Base-by-base conservation (phyloP, 2,329 filamentous ascomycete genomes). In the Canariomyces notabilis region DNA sequence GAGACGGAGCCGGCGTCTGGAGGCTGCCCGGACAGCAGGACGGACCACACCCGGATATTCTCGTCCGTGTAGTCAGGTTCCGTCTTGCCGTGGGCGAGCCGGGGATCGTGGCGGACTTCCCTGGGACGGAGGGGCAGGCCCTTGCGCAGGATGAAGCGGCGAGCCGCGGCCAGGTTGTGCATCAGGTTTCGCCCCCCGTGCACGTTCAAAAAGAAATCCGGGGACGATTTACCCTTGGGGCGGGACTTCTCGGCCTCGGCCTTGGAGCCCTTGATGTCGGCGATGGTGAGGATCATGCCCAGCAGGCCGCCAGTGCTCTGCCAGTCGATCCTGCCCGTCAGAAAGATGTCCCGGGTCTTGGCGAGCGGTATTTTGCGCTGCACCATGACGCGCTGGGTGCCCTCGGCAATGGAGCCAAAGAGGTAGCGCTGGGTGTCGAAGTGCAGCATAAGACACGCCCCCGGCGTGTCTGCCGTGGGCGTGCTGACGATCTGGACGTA, bases 401-500 rank as follows among this genome's bases (percentile, higher is more conserved):
- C 93, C 66, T 98, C 93, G 8, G 82, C 71, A 14, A 91, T 65
- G 58, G 85, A 83, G 16, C 93, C 93, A 60, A 98, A 85, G 14
- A 96, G 57, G 65, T 98, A 98, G 47, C 87, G 79, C 58, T 85
- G 83, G 59, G 82, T 79, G 57, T 91, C 87, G 60, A 89, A 90
- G 62, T 91, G 83, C 6, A 98, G 72, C 31, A 89, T 63, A 23
- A 97, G 65, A 40, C 80, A 78, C 2, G 88, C 87, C 44, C 91
- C 91, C 1, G 83, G 79, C 16, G 89, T 95, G 67, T 98, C 93
- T 49, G 84, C 85, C 55, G 91, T 93, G 12, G 91, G 91, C 49
- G 85, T 86, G 15, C 83, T 85, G 51, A 91, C 65, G 58, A 97
- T 69, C 64, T 94, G 83, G 46, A 90, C 73, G 58, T 73, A 80